Conservation (phyloP, 345 rosid species). For the Eutrema japonicum region DNA sequence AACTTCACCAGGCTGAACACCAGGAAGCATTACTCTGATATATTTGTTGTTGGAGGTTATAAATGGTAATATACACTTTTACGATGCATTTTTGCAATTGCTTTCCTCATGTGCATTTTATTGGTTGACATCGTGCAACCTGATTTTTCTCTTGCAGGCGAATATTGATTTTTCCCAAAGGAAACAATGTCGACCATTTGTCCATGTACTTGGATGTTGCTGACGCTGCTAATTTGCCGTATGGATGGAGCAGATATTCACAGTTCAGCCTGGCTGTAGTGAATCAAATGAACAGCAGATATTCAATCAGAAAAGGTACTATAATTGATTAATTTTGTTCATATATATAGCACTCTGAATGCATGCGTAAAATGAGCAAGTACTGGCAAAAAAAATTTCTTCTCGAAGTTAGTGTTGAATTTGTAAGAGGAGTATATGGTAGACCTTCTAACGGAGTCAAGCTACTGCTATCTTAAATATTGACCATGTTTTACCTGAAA, state of each 20-base stretch:
- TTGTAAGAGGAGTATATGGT: conserved; percentile 10
- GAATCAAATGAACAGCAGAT: conserved; percentile 71
- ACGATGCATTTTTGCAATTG: conserved; percentile 4
- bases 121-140: conserved; percentile 23
- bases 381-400: not conserved
- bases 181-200: conserved; percentile 95
- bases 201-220: conserved; percentile 98
- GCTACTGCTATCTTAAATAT: conserved; percentile 11
- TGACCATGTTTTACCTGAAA: conserved; percentile 24
- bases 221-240: conserved; percentile 70
- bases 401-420: conserved; percentile 6
- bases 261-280: conserved; percentile 84
- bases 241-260: conserved; percentile 96
- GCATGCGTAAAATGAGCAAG: conserved; percentile 2
- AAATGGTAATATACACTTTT: conserved; percentile 63
- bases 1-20: conserved; percentile 72
- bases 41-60: conserved; percentile 73
- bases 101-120: not conserved
- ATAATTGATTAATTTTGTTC: not conserved
- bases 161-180: conserved; percentile 84
- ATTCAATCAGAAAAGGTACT: conserved; percentile 81
- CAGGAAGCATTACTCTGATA: conserved; percentile 85
- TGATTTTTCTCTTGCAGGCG: conserved; percentile 58
- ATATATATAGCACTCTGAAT: conserved; percentile 1
- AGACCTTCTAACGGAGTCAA: conserved; percentile 9